Evolutionary conservation across 2,329 filamentous ascomycete species (phyloP).

Genomic region (Hymenoscyphus salicellus): DNA sequence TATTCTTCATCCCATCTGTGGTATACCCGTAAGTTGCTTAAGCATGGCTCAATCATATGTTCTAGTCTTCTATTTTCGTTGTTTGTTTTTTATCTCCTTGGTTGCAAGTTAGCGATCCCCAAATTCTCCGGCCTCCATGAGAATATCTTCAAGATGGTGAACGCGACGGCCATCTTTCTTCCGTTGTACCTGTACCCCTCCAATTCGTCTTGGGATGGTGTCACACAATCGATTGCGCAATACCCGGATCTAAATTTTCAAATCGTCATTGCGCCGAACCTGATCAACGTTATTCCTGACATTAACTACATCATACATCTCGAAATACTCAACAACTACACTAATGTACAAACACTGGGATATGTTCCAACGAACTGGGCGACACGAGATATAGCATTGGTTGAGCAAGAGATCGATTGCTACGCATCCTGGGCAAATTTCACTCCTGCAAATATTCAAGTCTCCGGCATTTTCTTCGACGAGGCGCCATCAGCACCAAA

Average conservation of each 20-base stretch:
- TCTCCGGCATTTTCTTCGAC: constrained; percentile 30
- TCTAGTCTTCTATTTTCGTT: not conserved
- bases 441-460: constrained; percentile 19
- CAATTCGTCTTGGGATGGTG: constrained; percentile 26
- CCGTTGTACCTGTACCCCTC: constrained; percentile 29
- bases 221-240: constrained; percentile 19
- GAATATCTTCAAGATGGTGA: constrained; percentile 21
- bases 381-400: constrained; percentile 31
- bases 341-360: constrained; percentile 39
- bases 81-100: not conserved
- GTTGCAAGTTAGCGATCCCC: not conserved
- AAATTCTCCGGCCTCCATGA: not conserved
- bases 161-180: constrained; percentile 23
- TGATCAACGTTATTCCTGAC: constrained; percentile 23
- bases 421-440: constrained; percentile 39
- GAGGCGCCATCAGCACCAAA: constrained; percentile 17
- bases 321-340: constrained; percentile 21
- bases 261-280: constrained; percentile 24
- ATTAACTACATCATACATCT: constrained; percentile 25
- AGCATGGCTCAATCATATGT: constrained; percentile 5
- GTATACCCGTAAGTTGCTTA: not conserved
- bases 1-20: not conserved
- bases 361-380: constrained; percentile 42
- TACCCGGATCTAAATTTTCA: constrained; percentile 26
- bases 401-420: constrained; percentile 37